Evolutionary conservation across 306 rosid species (phyloP), one percentile per base, ranked within the genome.

Genomic region (Sechiopsis laciniata): DNA sequence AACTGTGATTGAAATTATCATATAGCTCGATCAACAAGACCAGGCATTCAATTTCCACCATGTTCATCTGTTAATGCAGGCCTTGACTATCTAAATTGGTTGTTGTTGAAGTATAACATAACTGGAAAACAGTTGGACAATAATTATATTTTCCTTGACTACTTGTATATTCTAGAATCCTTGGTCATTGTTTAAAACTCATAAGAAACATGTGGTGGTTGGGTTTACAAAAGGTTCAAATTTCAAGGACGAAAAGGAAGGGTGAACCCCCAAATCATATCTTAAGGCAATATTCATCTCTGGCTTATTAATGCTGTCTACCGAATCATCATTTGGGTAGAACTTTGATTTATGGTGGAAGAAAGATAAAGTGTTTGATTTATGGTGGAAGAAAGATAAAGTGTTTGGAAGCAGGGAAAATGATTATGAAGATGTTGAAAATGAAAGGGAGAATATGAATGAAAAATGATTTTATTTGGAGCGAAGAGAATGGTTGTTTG

Each of bases 61-160:
- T 22, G 15, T 22, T 24, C 56, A 50, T 69, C 6, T 69, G 40
- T 21, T 46, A 14, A 68, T 50, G 73, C 73, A 48, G 74, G 40
- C 42, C 57, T 48, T 68, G 57, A 68, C 56, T 22, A 68, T 45
- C 42, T 22, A 69, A 69, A 13, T 24, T 69, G 59, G 59, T 15
- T 24, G 74, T n/a, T n/a, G n/a, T n/a, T n/a, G n/a, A n/a, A n/a
- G n/a, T n/a, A n/a, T n/a, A n/a, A n/a, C n/a, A n/a, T n/a, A n/a
- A n/a, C n/a, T n/a, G n/a, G n/a, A n/a, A n/a, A n/a, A n/a, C n/a
- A n/a, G n/a, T n/a, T n/a, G n/a, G n/a, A n/a, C n/a, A n/a, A n/a
- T n/a, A n/a, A n/a, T n/a, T n/a, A n/a, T n/a, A n/a, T n/a, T n/a
- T n/a, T n/a, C n/a, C n/a, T n/a, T n/a, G n/a, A n/a, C n/a, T n/a